Evolutionary conservation across 2,329 filamentous ascomycete genomes (phyloP), one percentile per base, ranked within the genome.

Genomic region (Penicillium aurantiogriseum): DNA sequence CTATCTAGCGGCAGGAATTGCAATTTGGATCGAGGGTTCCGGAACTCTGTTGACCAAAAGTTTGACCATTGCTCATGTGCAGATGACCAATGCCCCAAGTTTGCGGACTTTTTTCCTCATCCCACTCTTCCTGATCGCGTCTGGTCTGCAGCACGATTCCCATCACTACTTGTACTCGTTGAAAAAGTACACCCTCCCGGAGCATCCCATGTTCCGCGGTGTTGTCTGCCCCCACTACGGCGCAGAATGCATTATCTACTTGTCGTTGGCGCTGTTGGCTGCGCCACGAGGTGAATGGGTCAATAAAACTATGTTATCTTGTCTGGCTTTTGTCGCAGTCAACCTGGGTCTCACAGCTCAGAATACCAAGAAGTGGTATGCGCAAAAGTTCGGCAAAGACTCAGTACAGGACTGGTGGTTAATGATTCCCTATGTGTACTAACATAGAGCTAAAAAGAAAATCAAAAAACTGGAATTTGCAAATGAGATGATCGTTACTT

Each of bases 151-250:
- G 72, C 84, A 93, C 73, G 81, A 85, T 63, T 90, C 87, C 68
- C 90, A 93, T 70, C 76, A 77, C 54, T 81, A 92, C 66, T 82
- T 94, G 21, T 85, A 87, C 42, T 82, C 83, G 39, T 77, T 94
- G 58, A 84, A 85, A 70, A 93, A 92, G 70, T 97, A 99, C 75
- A 89, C 89, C 11, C 80, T 97, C 25, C 93, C 93, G 0, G 78
- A 82, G 2, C 82, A 88, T 58, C 87, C 88, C 3, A 76, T 89
- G 56, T 99, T 97, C 74, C 79, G 80, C 44, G 79, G 81, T 56
- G 74, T 95, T 23, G 76, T 97, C 39, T 95, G 90, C 66, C 92
- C 94, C 19, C 94, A 99, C 76, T 99, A 97, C 74, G 89, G 89
- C 4, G 91, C 88, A 68, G 94, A 97, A 77, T 92, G 90, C 70